These are phyloP conservation scores for Lactarius pseudohatsudake DNA, from an alignment of 768 basidiomycete genomes.

Conservation along the genomic window DNA sequence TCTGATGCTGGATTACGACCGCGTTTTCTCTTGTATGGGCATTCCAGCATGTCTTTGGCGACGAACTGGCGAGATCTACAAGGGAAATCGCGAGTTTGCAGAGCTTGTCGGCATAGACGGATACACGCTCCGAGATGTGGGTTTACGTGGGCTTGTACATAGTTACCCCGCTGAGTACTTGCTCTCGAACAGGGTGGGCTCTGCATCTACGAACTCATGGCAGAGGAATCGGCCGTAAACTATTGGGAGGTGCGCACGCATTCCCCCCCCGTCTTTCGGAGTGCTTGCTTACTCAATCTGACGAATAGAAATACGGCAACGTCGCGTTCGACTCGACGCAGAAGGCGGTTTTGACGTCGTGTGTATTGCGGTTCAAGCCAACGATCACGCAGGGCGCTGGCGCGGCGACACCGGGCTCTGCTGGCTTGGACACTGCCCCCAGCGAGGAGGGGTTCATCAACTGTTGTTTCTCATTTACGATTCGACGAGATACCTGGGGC, in stretches of 20 bases:
- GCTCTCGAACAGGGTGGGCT: constrained; percentile 62
- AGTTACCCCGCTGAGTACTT: neutral
- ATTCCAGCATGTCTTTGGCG: constrained; percentile 97
- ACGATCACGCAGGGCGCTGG: constrained; percentile 44
- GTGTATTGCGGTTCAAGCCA: constrained; percentile 81
- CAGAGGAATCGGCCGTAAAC: constrained; percentile 93
- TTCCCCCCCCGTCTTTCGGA: neutral
- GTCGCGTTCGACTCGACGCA: constrained; percentile 91
- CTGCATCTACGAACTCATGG: constrained; percentile 97
- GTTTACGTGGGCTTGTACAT: constrained; percentile 32
- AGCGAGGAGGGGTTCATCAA: constrained; percentile 76
- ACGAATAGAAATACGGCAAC: constrained; percentile 82
- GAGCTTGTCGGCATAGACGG: constrained; percentile 87
- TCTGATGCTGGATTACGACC: constrained; percentile 91
- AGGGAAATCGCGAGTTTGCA: constrained; percentile 94
- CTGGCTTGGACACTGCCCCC: constrained; percentile 33
- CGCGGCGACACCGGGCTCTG: constrained; percentile 34
- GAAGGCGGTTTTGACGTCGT: constrained; percentile 91
- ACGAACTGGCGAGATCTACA: constrained; percentile 97
- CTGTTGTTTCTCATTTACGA: constrained; percentile 91
- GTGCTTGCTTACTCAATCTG: neutral
- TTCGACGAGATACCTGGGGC: constrained; percentile 79
- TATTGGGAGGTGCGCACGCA: constrained; percentile 81
- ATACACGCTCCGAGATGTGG: constrained; percentile 81
- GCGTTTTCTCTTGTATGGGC: constrained; percentile 92